Evolutionary conservation across 73 alveolate genomes (phyloP), one percentile per base, ranked within the genome.

Genomic region (Uronychia binucleata): DNA sequence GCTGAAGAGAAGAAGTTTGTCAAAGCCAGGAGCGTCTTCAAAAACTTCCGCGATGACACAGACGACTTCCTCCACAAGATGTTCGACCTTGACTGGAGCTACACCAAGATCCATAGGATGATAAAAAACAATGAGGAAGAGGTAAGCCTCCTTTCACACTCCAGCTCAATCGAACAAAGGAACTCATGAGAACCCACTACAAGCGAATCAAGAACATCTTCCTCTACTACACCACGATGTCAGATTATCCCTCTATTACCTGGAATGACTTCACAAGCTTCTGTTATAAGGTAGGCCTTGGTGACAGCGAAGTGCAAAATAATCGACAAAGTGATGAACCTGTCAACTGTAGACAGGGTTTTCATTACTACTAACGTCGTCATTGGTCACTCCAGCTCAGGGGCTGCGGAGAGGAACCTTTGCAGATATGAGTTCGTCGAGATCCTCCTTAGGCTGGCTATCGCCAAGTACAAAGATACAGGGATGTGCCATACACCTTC

Each of bases 381-480:
- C 19, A 57, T 79, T 19, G 85, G 80, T 28, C 86, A 87, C 57
- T 35, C 28, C 5, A 29, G 34, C 26, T 75, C 79, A 57, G 92
- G 80, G 19, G 30, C 58, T 0, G 79, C 93, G 1, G 92, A 92
- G 30, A 81, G 89, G 77, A 91, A 88, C 57, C 81, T 92, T 0
- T 57, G 86, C 79, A 77, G 97, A 34, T 92, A 88, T 59, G 97
- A 92, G 79, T 92, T 92, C 83, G 31, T 88, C 30, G 97, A 92
- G 81, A 88, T 92, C 28, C 26, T 92, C 0, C 84, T 92, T 14
- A 59, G 97, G 34, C 75, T 92, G 0, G 97, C 97, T 28, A 58
- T 77, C 33, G 91, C 79, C 32, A 91, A 91, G 79, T 84, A 79
- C 33, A 79, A 77, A 79, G 78, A 85, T 57, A 35, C 83, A 27